Evolutionary conservation across 1,284 basidiomycete species (phyloP), one percentile per base, ranked within the genome.

Genomic region (Heimioporus retisporus): DNA sequence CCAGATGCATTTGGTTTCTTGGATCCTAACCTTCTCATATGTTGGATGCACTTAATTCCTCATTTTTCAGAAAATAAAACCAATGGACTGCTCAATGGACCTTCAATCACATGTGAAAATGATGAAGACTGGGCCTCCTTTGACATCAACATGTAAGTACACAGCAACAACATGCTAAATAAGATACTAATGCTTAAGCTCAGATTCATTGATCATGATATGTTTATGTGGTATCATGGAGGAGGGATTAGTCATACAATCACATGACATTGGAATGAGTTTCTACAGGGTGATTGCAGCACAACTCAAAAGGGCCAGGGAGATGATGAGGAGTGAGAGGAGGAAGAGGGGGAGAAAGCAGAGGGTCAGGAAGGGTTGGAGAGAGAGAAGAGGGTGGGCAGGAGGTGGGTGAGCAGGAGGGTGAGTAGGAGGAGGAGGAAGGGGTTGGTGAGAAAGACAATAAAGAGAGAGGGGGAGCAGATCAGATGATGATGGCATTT

Each of bases 101-200:
- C 40, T 13, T 21, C 44, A 40, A 21, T 21, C 16, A 28, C 13
- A 6, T 0, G n/a, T n/a, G 25, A 56, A 2, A 42, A 10, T 2
- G 6, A 59, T 4, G 7, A 56, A 2, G 59, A 69, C 6, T 69
- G 67, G 61, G 0, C 3, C 13, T 23, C 43, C 21, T 61, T 65
- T 14, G 13, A 58, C 25, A 28, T 69, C 1, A 69, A 69, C 23
- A 63, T 61, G 59, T 65, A 42, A n/a, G 57, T 65, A n/a, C 42
- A 58, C 23, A n/a, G 10, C 7, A 8, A 43, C 7, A n/a, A n/a
- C n/a, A n/a, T n/a, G n/a, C n/a, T n/a, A n/a, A n/a, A n/a, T n/a
- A n/a, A n/a, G n/a, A n/a, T n/a, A n/a, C n/a, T n/a, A n/a, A n/a
- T n/a, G n/a, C n/a, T n/a, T n/a, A n/a, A n/a, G n/a, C 42, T 15